Conservation (phyloP, 2,329 filamentous ascomycete genomes). For the Chalaropsis thielavioides region DNA sequence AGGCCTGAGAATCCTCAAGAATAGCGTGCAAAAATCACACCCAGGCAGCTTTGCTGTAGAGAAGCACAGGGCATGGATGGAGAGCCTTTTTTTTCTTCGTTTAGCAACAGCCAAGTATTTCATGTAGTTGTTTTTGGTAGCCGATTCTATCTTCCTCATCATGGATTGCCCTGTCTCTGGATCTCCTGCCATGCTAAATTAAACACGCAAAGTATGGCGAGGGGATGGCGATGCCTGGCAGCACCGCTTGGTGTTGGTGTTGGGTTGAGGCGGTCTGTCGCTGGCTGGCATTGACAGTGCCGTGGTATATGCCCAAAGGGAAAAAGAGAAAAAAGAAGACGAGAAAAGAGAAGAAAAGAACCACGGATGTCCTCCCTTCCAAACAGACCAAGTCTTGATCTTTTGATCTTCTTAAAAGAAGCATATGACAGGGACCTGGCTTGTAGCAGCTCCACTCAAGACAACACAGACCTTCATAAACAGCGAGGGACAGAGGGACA, state of each 20-base stretch:
- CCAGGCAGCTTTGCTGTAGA: neutral
- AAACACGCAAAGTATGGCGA: neutral
- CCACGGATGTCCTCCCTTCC: neutral
- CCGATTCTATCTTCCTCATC: neutral
- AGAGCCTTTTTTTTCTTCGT: neutral
- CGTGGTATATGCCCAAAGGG: neutral
- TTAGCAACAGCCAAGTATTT: neutral
- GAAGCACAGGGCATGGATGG: neutral
- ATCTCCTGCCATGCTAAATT: neutral
- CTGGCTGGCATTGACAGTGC: too few species aligned
- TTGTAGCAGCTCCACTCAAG: neutral
- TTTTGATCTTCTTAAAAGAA: constrained; percentile 1
- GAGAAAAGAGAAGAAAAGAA: constrained; percentile 1
- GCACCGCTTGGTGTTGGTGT: too few species aligned
- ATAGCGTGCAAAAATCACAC: neutral
- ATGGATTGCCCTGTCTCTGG: neutral
- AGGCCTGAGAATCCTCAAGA: too few species aligned
- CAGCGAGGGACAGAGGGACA: neutral
- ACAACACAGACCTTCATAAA: neutral
- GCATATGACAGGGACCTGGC: neutral
- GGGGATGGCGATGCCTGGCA: neutral
- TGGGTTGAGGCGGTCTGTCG: neutral
- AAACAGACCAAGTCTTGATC: neutral
- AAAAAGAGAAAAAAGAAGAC: neutral
- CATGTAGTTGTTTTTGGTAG: constrained; percentile 1